Percentiles rank a stretch among this genome's conserved stretches.
These are phyloP conservation scores for Pseudocercospora musae DNA, from an alignment of 2,329 filamentous ascomycete species.

Conservation along the genomic window DNA sequence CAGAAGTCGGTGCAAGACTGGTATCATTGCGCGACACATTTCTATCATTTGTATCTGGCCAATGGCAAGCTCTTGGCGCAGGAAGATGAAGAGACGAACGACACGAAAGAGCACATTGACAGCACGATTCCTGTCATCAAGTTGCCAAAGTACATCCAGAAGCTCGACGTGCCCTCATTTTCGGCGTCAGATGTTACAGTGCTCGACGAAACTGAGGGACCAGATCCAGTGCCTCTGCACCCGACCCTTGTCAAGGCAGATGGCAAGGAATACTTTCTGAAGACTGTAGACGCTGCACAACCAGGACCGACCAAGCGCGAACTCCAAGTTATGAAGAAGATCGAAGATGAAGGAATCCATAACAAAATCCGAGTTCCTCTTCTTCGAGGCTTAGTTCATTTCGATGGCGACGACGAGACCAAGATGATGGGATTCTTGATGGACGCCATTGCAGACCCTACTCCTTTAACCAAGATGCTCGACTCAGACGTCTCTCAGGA, in stretches of 20 bases:
- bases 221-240: constrained; percentile 29
- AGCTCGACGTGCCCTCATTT: constrained; percentile 27
- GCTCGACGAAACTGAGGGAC: constrained; percentile 17
- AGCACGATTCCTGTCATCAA: constrained; percentile 28
- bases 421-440: constrained; percentile 36
- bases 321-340: constrained; percentile 30
- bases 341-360: constrained; percentile 29
- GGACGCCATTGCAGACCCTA: constrained; percentile 32
- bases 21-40: constrained; percentile 32
- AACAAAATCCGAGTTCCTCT: constrained; percentile 31
- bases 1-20: constrained; percentile 30
- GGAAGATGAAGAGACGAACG: constrained; percentile 22
- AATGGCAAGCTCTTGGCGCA: constrained; percentile 27
- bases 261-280: constrained; percentile 32
- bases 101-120: constrained; percentile 24
- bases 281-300: constrained; percentile 32
- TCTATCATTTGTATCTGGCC: constrained; percentile 29
- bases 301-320: constrained; percentile 36
- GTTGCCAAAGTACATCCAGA: constrained; percentile 36
- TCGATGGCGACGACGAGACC: constrained; percentile 14
- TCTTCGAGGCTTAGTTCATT: constrained; percentile 32
- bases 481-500: constrained; percentile 30
- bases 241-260: constrained; percentile 23
- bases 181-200: constrained; percentile 29
- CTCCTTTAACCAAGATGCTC: constrained; percentile 33